Evolutionary conservation across 2,329 filamentous ascomycete genomes (phyloP), one percentile per base, ranked within the genome.

Genomic region (Zymoseptoria brevis): DNA sequence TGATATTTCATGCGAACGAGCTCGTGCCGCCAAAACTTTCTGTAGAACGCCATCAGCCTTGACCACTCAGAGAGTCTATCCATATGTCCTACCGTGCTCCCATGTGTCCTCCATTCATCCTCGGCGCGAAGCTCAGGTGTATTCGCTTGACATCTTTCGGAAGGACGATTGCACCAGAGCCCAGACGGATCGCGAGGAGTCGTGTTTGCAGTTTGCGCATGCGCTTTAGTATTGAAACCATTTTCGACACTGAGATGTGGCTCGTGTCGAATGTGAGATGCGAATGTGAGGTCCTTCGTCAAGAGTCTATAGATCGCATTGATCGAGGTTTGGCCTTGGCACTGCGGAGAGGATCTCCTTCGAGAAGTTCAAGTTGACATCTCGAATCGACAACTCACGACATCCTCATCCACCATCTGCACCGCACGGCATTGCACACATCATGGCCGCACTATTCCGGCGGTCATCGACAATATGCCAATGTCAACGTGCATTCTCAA

Each of bases 1-100:
- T 96, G 88, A 78, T 87, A 99, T 81, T 99, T 96, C 66, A 99
- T 80, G 59, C 90, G 85, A 21, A 90, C 89, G 53, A 97, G 85
- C 72, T 86, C 87, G 61, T 86, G 80, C 64, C 83, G 85, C 89
- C 90, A 96, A 82, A 99, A 96, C 78, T 90, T 90, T 70, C 92
- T 96, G 65, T 50, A 8, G 8, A 4, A 11, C 5, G 48, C 71
- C 76, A 29, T 58, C 13, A 57, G 74, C 50, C 77, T 69, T 29
- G 75, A 73, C 53, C 75, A 75, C 53, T 26, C 26, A 24, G 11
- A 7, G 50, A 41, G 52, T 29, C 50, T 19, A 19, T 45, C 29
- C 29, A 8, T 21, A 48, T 21, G 29, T 24, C 35, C 19, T 79
- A 92, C 89, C 83, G 85, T 59, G 88, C 81, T 53, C 89, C 89